Conservation (phyloP, 2,329 filamentous ascomycete species). For the Botrytis fragariae region DNA sequence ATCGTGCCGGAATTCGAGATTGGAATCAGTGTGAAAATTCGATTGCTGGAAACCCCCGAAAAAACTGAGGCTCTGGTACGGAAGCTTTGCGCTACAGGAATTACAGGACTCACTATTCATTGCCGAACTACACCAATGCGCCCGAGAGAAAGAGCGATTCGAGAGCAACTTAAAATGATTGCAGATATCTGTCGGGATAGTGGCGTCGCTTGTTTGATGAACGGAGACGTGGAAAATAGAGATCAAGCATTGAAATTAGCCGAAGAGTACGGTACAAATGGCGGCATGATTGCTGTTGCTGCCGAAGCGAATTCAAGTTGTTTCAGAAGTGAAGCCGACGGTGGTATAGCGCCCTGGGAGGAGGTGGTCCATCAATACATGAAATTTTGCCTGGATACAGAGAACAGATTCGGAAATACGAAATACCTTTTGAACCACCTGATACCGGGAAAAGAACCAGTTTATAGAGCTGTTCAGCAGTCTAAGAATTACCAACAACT, state of each 20-base stretch:
- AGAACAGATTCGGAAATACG: constrained; percentile 89
- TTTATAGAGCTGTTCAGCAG: constrained; percentile 59
- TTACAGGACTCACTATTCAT: constrained; percentile 88
- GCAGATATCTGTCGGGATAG: constrained; percentile 74
- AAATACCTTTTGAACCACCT: constrained; percentile 87
- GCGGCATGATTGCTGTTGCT: constrained; percentile 93
- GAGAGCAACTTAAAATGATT: constrained; percentile 83
- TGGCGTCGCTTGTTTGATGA: constrained; percentile 92
- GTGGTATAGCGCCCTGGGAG: constrained; percentile 70
- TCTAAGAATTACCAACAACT: constrained; percentile 70
- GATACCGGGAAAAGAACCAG: constrained; percentile 73
- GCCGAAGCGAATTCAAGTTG: constrained; percentile 90
- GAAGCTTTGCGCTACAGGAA: constrained; percentile 79
- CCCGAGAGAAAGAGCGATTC: constrained; percentile 80
- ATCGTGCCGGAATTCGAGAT: constrained; percentile 78
- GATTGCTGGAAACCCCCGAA: constrained; percentile 73
- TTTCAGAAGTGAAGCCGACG: constrained; percentile 68
- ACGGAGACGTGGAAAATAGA: constrained; percentile 80
- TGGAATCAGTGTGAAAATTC: constrained; percentile 95
- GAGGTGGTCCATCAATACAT: constrained; percentile 78
- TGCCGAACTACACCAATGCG: constrained; percentile 97
- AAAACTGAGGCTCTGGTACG: constrained; percentile 76
- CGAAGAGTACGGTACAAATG: constrained; percentile 79
- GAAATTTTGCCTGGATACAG: constrained; percentile 66
- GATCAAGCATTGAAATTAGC: constrained; percentile 71